These are phyloP conservation scores for Elongisporangium anandrum DNA, from an alignment of 352 stramenopile species.

Conservation along the genomic window DNA sequence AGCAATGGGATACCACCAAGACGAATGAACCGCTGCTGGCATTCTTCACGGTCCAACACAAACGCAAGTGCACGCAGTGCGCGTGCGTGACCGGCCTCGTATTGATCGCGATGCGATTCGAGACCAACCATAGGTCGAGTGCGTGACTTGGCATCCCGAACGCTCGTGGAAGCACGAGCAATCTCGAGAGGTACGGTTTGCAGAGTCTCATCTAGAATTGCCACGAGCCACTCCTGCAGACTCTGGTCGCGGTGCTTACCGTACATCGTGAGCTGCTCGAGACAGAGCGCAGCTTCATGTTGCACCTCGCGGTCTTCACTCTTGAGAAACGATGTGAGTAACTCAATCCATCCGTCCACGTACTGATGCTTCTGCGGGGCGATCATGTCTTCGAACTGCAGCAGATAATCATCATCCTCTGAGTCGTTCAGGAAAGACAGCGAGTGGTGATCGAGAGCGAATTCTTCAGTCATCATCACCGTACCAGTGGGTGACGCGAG, in stretches of 20 bases:
- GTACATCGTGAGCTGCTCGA: slow-evolving; percentile 43
- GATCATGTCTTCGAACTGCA: slow-evolving; percentile 54
- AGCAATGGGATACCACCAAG: slow-evolving; percentile 53
- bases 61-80: slow-evolving; percentile 59
- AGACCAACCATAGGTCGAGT: slow-evolving; percentile 47
- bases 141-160: slow-evolving; percentile 52
- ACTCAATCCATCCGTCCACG: slow-evolving; percentile 72
- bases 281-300: slow-evolving; percentile 45
- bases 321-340: slow-evolving; percentile 64
- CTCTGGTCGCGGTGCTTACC: slow-evolving; percentile 49
- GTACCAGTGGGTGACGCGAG: slow-evolving; percentile 16
- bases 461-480: slow-evolving; percentile 7
- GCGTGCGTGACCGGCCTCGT: slow-evolving; percentile 49
- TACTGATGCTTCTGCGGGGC: slow-evolving; percentile 41
- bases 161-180: slow-evolving; percentile 38
- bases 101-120: slow-evolving; percentile 17
- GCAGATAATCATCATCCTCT: slow-evolving; percentile 38
- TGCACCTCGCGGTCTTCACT: slow-evolving; percentile 43
- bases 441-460: slow-evolving; percentile 45
- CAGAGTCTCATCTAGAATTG: slow-evolving; percentile 61
- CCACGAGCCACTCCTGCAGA: slow-evolving; percentile 73
- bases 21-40: slow-evolving; percentile 46
- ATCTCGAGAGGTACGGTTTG: slow-evolving; percentile 47
- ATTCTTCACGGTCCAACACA: slow-evolving; percentile 44
- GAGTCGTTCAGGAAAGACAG: slow-evolving; percentile 58